Base-by-base conservation (phyloP, 2,329 filamentous ascomycete species). In the Ascochyta rabiei region DNA sequence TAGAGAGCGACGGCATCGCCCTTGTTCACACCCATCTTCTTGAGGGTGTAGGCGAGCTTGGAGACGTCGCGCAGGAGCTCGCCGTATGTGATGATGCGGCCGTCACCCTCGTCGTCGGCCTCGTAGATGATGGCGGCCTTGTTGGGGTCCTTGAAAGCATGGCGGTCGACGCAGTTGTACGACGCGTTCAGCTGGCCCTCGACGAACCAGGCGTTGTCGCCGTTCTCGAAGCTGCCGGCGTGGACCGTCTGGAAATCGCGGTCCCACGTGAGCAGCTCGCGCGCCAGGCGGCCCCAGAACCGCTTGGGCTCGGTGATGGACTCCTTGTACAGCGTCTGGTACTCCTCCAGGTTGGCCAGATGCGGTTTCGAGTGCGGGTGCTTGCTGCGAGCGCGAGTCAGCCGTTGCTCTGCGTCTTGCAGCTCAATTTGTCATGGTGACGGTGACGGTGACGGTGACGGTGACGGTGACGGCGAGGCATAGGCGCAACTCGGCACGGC, bases 41-140 rank as follows among this genome's bases (percentile, higher is more conserved):
- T 96, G 66, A 99, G 84, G 21, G 90, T 89, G 81, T 91, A 91
- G 39, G 95, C 89, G 15, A 91, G 86, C 76, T 86, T 89, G 70
- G 89, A 97, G 46, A 99, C 93, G 77, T 99, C 86, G 61, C 92
- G 88, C 59, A 98, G 85, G 47, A 99, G 89, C 83, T 99, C 93
- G 68, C 89, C 86, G 69, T 98, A 99, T 62, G 91, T 95, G 76
- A 99, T 89, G 63, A 84, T 93, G 64, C 93, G 91, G 72, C 95
- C 93, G 73, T 96, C 89, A 48, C 79, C 83, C 37, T 89, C 86
- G 79, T 99, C 95, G 71, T 99, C 95, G 57, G 93, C 93, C 81
- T 99, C 95, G 81, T 98, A 99, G 80, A 98, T 96, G 79, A 99
- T 96, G 75, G 95, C 95, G 42, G 95, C 87, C 79, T 89, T 91